These are phyloP conservation scores for Laetiporus sulphureus DNA, from an alignment of 1,284 basidiomycete species.

Conservation along the genomic window DNA sequence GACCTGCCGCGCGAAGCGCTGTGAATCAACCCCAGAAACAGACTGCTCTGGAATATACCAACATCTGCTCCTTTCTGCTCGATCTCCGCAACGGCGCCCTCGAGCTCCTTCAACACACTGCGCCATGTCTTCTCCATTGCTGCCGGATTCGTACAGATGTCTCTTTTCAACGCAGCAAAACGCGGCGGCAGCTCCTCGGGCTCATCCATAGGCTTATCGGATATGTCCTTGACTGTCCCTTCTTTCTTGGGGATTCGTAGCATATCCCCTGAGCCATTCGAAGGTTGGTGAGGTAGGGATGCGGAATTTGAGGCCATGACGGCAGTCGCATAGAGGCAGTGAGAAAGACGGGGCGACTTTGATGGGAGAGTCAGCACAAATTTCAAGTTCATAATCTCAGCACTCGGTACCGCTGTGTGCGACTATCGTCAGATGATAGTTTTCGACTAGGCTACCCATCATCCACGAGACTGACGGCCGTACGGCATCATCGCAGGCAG, in stretches of 20 bases:
- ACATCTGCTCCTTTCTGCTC: slow-evolving; percentile 21
- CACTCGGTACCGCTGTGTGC: no score
- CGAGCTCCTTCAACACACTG: slow-evolving; percentile 46
- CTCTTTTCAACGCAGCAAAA: slow-evolving; percentile 55
- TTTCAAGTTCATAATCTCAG: no score
- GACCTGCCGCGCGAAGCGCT: slow-evolving; percentile 32
- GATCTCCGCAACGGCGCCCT: slow-evolving; percentile 38
- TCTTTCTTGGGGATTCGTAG: slow-evolving; percentile 11
- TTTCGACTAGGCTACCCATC: no score
- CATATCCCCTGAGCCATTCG: no score
- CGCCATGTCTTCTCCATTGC: slow-evolving; percentile 47
- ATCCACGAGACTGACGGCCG: no score
- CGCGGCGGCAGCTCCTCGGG: slow-evolving; percentile 42
- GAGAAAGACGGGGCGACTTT: no score
- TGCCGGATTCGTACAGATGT: slow-evolving; percentile 37
- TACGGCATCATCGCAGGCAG: no score
- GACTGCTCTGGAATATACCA: slow-evolving; percentile 6
- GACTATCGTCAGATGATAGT: no score
- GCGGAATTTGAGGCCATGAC: no score
- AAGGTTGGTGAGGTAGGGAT: no score
- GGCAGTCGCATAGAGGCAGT: no score
- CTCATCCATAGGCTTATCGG: slow-evolving; percentile 46
- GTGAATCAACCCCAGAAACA: background rate
- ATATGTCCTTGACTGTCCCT: slow-evolving; percentile 45
- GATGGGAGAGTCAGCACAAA: no score